Conservation (phyloP, 228 moss, liverwort and hornwort genomes). For the Sphagnum fallax region DNA sequence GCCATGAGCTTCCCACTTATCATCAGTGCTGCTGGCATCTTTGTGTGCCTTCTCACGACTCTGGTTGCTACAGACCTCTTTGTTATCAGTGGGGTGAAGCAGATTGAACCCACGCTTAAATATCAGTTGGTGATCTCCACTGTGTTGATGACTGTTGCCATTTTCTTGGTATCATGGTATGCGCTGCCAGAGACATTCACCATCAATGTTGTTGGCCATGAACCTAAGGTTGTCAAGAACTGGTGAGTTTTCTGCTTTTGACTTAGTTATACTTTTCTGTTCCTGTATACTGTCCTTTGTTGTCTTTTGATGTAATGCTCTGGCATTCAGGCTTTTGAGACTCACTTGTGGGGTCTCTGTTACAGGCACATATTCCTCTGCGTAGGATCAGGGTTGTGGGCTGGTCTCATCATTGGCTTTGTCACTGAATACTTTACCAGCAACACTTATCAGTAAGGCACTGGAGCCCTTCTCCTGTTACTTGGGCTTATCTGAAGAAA, state of each 20-base stretch:
- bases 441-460: constrained; percentile 55
- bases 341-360: not conserved
- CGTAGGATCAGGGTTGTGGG: constrained; percentile 70
- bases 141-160: constrained; percentile 57
- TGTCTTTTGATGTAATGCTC: no score
- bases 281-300: not conserved
- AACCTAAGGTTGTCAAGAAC: constrained; percentile 52
- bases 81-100: constrained; percentile 46
- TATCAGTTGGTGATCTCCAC: constrained; percentile 76
- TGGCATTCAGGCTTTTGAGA: no score
- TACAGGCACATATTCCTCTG: constrained; percentile 65
- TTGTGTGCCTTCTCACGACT: constrained; percentile 75
- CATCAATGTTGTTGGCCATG: constrained; percentile 78
- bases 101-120: constrained; percentile 78
- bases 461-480: not conserved
- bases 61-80: constrained; percentile 71
- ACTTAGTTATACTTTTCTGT: not conserved
- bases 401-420: constrained; percentile 85
- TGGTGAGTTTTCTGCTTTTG: constrained; percentile 27
- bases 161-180: constrained; percentile 40
- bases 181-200: constrained; percentile 49
- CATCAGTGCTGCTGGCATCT: constrained; percentile 70
- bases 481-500: no score
- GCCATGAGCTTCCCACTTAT: constrained; percentile 86
- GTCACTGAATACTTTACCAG: constrained; percentile 95